Percentiles rank a stretch among this genome's conserved stretches.
These are phyloP conservation scores for Colletotrichum australisinense DNA, from an alignment of 2,329 filamentous ascomycete species.

Conservation along the genomic window DNA sequence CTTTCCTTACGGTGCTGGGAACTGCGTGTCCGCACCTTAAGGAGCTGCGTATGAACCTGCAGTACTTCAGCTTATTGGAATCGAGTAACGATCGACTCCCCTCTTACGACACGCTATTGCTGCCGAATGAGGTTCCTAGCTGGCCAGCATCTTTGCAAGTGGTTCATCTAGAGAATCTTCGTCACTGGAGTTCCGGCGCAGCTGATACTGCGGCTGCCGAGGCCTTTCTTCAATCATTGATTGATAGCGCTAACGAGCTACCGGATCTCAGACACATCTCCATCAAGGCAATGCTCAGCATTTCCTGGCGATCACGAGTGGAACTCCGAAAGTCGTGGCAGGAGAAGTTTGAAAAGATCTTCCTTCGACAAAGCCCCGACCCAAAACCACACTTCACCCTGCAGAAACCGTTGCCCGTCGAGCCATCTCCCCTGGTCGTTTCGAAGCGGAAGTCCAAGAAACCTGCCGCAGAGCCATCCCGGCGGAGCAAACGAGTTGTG, in stretches of 20 bases:
- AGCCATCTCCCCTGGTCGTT: neutral
- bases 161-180: conserved; percentile 81
- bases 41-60: conserved; percentile 80
- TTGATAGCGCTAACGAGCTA: conserved; percentile 75
- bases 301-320: conserved; percentile 84
- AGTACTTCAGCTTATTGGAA: conserved; percentile 78
- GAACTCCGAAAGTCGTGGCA: conserved; percentile 84
- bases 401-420: conserved; percentile 20
- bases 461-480: conserved; percentile 40
- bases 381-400: conserved; percentile 47
- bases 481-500: conserved; percentile 52
- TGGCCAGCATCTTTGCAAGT: conserved; percentile 81
- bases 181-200: conserved; percentile 75
- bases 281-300: conserved; percentile 82
- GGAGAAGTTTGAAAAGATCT: conserved; percentile 74
- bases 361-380: conserved; percentile 61
- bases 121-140: conserved; percentile 72
- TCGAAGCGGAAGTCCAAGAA: conserved; percentile 28
- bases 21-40: conserved; percentile 77
- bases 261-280: conserved; percentile 75
- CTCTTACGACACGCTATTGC: conserved; percentile 77
- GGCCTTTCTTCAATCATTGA: conserved; percentile 82
- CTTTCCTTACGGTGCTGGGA: conserved; percentile 76
- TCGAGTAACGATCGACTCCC: conserved; percentile 79
- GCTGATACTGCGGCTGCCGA: conserved; percentile 77